Evolutionary conservation across 257 asterid genomes (phyloP).

Genomic region (Primulina huaijiensis): DNA sequence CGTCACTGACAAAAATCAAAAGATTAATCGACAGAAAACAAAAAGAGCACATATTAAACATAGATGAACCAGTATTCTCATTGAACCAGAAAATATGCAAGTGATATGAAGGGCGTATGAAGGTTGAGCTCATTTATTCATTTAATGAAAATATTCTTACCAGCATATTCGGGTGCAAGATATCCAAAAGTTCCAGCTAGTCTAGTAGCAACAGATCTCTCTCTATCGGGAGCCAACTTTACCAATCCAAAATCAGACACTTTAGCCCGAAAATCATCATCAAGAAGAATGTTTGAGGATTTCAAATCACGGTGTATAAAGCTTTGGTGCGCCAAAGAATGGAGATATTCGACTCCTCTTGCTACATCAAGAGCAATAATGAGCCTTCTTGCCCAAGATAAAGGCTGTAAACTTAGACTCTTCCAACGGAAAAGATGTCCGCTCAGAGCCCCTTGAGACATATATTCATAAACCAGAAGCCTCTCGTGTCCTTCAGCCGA

Average conservation of each 20-base stretch:
- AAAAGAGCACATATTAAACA: neutral
- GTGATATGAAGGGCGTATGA: neutral
- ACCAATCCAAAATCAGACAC: slow-evolving; percentile 83
- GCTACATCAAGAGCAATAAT: slow-evolving; percentile 78
- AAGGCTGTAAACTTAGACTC: slow-evolving; percentile 47
- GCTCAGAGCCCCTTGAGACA: slow-evolving; percentile 79
- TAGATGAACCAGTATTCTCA: neutral
- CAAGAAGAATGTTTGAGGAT: slow-evolving; percentile 68
- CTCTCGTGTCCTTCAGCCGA: slow-evolving; percentile 61
- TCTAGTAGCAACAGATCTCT: slow-evolving; percentile 59
- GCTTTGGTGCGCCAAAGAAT: slow-evolving; percentile 59
- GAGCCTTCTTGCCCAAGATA: slow-evolving; percentile 66
- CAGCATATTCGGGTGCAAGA: slow-evolving; percentile 91
- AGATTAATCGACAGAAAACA: slow-evolving; percentile 2
- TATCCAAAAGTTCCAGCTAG: slow-evolving; percentile 85
- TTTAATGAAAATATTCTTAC: slow-evolving; percentile 26
- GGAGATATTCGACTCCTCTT: slow-evolving; percentile 76
- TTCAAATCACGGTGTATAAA: slow-evolving; percentile 86
- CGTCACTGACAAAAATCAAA: slow-evolving; percentile 40
- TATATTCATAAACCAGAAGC: slow-evolving; percentile 70
- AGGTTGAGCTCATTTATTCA: neutral
- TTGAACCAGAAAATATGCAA: neutral
- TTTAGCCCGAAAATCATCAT: slow-evolving; percentile 63
- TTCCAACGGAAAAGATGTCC: slow-evolving; percentile 70
- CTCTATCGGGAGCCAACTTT: slow-evolving; percentile 66